Evolutionary conservation across 73 alveolate genomes (phyloP).

Genomic region (Tetrahymena thermophila): DNA sequence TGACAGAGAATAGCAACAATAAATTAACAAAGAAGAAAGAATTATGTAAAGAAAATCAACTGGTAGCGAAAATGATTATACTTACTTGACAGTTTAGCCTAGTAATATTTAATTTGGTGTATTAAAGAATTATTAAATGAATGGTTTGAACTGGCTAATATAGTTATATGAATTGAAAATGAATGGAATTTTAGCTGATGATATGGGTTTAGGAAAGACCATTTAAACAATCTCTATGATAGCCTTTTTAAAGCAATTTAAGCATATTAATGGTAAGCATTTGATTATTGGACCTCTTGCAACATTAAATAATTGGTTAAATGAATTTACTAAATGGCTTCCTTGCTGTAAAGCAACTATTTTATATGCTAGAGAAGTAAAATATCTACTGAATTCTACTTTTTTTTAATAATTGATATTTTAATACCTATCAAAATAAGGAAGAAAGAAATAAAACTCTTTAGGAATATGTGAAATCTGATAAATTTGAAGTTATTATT

Average conservation of each 20-base stretch:
- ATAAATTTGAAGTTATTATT: slow-evolving; percentile 80
- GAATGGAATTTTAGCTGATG: slow-evolving; percentile 97
- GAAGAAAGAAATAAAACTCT: slow-evolving; percentile 83
- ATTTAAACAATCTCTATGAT: slow-evolving; percentile 86
- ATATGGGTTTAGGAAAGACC: slow-evolving; percentile 98
- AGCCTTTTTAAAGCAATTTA: slow-evolving; percentile 54
- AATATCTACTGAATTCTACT: background rate
- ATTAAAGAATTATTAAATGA: slow-evolving; percentile 60
- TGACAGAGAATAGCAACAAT: background rate
- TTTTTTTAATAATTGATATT: background rate
- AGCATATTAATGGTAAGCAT: slow-evolving; percentile 25
- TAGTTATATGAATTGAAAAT: slow-evolving; percentile 72
- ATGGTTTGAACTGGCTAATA: slow-evolving; percentile 92
- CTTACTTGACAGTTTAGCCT: background rate
- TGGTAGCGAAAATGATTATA: background rate
- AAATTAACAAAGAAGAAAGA: background rate
- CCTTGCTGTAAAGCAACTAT: slow-evolving; percentile 52
- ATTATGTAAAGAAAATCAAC: background rate
- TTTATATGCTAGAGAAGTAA: slow-evolving; percentile 7
- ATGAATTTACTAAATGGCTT: slow-evolving; percentile 82
- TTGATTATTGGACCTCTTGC: slow-evolving; percentile 90
- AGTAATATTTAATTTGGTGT: background rate
- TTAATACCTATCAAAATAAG: slow-evolving; percentile 2
- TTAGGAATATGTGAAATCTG: slow-evolving; percentile 44
- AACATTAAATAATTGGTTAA: slow-evolving; percentile 91